A percentile compares a stretch with the other conserved stretches of the same genome.
These are phyloP conservation scores for Ensete glaucum DNA, from an alignment of 176 grass and related monocot species.

Conservation along the genomic window DNA sequence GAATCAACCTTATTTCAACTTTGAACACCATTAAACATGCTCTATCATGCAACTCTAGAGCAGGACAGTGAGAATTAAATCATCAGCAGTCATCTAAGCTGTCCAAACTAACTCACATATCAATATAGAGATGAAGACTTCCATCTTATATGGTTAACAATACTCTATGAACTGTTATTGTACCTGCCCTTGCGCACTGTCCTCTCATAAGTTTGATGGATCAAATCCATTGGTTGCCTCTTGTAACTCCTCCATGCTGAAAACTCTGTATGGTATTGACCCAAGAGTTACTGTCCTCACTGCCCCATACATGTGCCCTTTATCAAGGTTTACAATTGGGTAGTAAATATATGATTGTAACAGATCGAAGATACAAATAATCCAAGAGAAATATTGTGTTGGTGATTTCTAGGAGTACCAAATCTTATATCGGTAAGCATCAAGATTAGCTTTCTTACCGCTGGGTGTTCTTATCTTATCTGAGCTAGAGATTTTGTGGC, in stretches of 20 bases:
- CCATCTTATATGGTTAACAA: not conserved
- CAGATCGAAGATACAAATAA: too few species aligned
- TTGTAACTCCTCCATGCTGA: constrained; percentile 60
- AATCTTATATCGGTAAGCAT: not conserved
- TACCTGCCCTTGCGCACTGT: constrained; percentile 50
- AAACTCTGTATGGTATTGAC: constrained; percentile 38
- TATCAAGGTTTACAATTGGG: not conserved
- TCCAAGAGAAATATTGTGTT: too few species aligned
- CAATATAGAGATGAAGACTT: too few species aligned
- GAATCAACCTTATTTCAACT: too few species aligned
- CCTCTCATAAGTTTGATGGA: constrained; percentile 49
- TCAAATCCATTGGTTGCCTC: constrained; percentile 57
- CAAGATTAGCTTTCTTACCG: constrained; percentile 34
- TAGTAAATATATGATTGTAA: too few species aligned
- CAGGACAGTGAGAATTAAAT: too few species aligned
- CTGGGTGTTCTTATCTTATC: constrained; percentile 31
- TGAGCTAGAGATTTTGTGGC: constrained; percentile 23
- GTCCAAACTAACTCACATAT: too few species aligned
- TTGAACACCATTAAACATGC: too few species aligned
- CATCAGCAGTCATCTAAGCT: too few species aligned
- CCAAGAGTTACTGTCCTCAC: constrained; percentile 45
- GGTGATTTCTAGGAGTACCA: too few species aligned
- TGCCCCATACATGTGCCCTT: constrained; percentile 63
- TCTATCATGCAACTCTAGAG: too few species aligned
- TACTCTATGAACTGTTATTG: not conserved